phyloP scores from a whole-genome alignment of 2,329 filamentous ascomycete genomes.

The Cercospora sesami region DNA sequence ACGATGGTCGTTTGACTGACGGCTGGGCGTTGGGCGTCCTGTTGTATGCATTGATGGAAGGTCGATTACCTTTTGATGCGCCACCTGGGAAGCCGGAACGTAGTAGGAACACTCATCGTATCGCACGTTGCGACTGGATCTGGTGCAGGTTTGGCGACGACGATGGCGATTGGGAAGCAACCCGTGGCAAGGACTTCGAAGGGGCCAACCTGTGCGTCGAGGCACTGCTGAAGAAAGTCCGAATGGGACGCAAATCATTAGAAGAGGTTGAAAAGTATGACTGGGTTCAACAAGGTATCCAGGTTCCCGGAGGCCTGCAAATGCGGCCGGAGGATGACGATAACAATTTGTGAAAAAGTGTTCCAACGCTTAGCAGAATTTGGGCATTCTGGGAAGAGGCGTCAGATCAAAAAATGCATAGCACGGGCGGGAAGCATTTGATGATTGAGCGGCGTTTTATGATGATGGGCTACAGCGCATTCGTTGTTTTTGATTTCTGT shows the following conservation, averaged over 20 bases:
- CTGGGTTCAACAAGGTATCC: slow-evolving; percentile 76
- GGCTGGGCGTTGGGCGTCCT: slow-evolving; percentile 94
- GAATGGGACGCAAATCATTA: slow-evolving; percentile 70
- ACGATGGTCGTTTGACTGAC: slow-evolving; percentile 88
- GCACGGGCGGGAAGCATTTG: not conserved
- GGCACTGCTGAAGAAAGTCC: slow-evolving; percentile 76
- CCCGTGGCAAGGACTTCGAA: slow-evolving; percentile 64
- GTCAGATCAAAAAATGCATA: slow-evolving; percentile 5
- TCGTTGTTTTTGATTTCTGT: not conserved
- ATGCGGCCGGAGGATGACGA: slow-evolving; percentile 52
- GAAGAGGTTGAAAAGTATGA: slow-evolving; percentile 68
- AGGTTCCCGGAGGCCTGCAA: slow-evolving; percentile 61
- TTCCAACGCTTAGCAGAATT: not conserved
- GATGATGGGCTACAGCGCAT: not conserved
- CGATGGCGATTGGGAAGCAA: slow-evolving; percentile 80
- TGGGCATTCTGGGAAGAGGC: not conserved
- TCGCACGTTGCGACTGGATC: slow-evolving; percentile 91
- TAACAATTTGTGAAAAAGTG: slow-evolving; percentile 16
- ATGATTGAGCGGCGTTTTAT: not conserved
- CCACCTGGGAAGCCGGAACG: slow-evolving; percentile 75
- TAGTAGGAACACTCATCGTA: slow-evolving; percentile 78
- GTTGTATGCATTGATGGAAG: slow-evolving; percentile 89
- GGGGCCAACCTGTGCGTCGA: slow-evolving; percentile 82
- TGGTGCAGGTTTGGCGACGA: slow-evolving; percentile 85
- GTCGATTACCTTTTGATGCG: slow-evolving; percentile 89